These are phyloP conservation scores for Globisporangium emineosum DNA, from an alignment of 352 stramenopile species.

Conservation along the genomic window DNA sequence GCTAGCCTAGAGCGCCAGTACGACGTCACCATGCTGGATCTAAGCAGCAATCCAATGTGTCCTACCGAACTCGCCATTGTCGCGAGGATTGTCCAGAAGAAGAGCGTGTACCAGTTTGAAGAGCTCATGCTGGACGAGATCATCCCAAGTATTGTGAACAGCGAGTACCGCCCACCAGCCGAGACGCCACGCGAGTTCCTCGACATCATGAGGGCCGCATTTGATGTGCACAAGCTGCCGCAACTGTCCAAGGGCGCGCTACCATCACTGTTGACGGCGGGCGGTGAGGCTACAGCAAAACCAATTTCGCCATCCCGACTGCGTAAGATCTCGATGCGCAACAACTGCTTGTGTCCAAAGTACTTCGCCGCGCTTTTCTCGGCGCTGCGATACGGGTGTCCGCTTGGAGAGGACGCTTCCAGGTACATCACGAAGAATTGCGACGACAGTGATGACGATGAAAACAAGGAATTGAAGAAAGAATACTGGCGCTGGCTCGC, in stretches of 20 bases:
- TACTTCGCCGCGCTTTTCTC: not conserved
- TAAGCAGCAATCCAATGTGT: conserved; percentile 7
- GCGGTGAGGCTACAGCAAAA: too few species aligned
- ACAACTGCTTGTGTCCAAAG: not conserved
- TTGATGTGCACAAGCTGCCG: not conserved
- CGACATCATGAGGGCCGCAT: not conserved
- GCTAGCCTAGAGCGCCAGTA: not conserved
- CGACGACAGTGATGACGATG: not conserved
- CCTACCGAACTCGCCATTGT: conserved; percentile 6
- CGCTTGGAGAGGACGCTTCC: not conserved
- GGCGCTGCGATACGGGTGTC: conserved; percentile 1
- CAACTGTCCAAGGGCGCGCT: not conserved
- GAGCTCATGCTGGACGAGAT: not conserved
- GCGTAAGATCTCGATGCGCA: not conserved
- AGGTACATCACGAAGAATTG: not conserved
- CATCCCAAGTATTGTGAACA: not conserved
- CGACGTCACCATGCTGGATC: not conserved
- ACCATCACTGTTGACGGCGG: too few species aligned
- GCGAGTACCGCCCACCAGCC: too few species aligned
- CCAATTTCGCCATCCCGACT: not conserved
- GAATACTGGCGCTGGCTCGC: conserved; percentile 23
- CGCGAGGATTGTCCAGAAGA: conserved; percentile 11
- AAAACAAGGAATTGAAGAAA: not conserved
- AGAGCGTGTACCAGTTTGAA: not conserved
- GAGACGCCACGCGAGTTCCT: not conserved